phyloP scores from a whole-genome alignment of 2,329 filamentous ascomycete genomes.

The Davidsoniella eucalypti region DNA sequence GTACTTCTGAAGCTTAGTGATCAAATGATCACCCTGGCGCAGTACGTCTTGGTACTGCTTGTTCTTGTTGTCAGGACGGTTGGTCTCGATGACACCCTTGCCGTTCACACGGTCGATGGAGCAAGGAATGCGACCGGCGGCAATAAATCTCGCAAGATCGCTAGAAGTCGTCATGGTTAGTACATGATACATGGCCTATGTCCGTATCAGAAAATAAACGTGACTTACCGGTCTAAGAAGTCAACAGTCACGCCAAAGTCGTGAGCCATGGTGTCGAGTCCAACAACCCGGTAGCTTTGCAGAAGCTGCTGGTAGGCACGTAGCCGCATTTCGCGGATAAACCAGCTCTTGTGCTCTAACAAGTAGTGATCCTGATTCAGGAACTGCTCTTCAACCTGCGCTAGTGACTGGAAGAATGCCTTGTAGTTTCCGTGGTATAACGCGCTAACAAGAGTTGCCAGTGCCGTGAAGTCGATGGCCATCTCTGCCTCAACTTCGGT shows the following conservation, averaged over 20 bases:
- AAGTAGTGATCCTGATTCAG: constrained; percentile 88
- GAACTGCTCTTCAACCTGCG: constrained; percentile 83
- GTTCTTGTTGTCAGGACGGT: constrained; percentile 96
- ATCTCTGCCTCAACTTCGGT: constrained; percentile 54
- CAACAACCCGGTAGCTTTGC: constrained; percentile 92
- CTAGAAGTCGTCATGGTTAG: constrained; percentile 25
- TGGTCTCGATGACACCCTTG: constrained; percentile 94
- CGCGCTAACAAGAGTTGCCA: constrained; percentile 76
- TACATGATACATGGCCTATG: not conserved
- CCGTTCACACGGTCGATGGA: constrained; percentile 95
- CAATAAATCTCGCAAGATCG: constrained; percentile 94
- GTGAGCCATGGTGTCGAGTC: constrained; percentile 90
- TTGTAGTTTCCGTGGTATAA: constrained; percentile 91
- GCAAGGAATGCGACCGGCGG: constrained; percentile 82
- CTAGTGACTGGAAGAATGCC: constrained; percentile 80
- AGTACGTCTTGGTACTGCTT: constrained; percentile 98
- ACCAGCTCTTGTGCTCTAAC: constrained; percentile 92
- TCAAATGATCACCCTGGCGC: constrained; percentile 91
- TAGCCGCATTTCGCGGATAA: constrained; percentile 94
- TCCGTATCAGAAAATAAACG: not conserved
- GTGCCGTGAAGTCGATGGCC: constrained; percentile 73
- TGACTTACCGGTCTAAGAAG: constrained; percentile 72
- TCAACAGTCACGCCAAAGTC: constrained; percentile 96
- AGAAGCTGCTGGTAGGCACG: constrained; percentile 92
- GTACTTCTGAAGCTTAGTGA: constrained; percentile 98